These are phyloP conservation scores for Aspergillus bertholletiae DNA, from an alignment of 495 filamentous ascomycete genomes.

Conservation along the genomic window DNA sequence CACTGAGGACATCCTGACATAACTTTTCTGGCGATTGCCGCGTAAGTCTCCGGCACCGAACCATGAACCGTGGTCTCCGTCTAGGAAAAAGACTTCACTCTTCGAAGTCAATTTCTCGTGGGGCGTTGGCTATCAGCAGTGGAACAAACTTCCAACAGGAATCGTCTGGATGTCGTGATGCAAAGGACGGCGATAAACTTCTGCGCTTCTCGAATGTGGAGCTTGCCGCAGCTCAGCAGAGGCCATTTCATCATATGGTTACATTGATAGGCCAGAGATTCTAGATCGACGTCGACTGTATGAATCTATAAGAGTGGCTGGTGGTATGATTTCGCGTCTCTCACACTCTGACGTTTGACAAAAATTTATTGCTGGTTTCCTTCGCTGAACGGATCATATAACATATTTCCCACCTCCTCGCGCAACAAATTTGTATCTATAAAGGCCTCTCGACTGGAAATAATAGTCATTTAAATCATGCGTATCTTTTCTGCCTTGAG, in stretches of 20 bases:
- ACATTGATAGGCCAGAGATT: background rate
- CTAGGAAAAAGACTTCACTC: constrained; percentile 2
- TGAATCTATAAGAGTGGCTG: background rate
- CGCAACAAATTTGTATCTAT: no score
- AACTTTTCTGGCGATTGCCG: background rate
- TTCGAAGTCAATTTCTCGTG: background rate
- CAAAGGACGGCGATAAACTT: constrained; percentile 16
- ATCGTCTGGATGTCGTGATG: constrained; percentile 15
- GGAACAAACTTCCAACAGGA: constrained; percentile 8
- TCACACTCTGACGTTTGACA: background rate
- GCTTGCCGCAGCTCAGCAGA: background rate
- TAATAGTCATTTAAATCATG: constrained; percentile 9
- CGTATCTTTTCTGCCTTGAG: constrained; percentile 14
- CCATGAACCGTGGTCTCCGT: background rate
- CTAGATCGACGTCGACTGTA: background rate
- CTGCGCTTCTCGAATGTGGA: background rate
- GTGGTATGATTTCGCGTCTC: background rate
- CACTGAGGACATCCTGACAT: background rate
- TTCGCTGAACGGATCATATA: no score
- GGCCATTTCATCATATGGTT: constrained; percentile 23
- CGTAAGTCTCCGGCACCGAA: background rate
- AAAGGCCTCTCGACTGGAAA: background rate
- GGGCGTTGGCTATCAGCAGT: background rate
- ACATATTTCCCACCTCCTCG: no score
- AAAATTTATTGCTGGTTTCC: no score